phyloP scores from a whole-genome alignment of 352 stramenopile species.

The Aphanomyces cochlioides region DNA sequence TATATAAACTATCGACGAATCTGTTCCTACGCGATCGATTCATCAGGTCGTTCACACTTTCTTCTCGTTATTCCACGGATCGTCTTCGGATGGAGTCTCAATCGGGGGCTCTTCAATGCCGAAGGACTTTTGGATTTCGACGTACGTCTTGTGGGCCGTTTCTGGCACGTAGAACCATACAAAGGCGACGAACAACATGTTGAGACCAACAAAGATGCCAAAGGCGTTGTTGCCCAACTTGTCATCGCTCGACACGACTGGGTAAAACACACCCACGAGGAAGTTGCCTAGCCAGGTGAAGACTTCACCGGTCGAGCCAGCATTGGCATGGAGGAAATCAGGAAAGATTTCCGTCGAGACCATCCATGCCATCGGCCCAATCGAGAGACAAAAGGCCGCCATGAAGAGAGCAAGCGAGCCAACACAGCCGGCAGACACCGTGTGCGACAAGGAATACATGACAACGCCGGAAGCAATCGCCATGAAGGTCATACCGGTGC shows the following conservation, averaged over 20 bases:
- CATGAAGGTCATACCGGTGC: constrained; percentile 50
- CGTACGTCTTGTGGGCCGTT: constrained; percentile 52
- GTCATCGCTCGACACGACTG: constrained; percentile 40
- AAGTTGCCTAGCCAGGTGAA: constrained; percentile 57
- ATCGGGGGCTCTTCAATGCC: constrained; percentile 19
- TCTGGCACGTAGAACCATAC: constrained; percentile 48
- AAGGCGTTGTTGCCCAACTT: constrained; percentile 43
- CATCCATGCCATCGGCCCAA: constrained; percentile 53
- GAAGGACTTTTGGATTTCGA: constrained; percentile 55
- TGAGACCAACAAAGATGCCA: constrained; percentile 42
- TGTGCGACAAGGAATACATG: constrained; percentile 38
- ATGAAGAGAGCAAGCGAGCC: constrained; percentile 51
- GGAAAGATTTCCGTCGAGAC: constrained; percentile 57
- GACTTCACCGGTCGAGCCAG: constrained; percentile 45
- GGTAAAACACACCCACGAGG: constrained; percentile 52
- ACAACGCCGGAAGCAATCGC: constrained; percentile 46
- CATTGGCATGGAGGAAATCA: constrained; percentile 45
- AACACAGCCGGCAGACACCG: constrained; percentile 41
- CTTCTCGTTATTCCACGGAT: neutral
- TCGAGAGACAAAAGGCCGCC: constrained; percentile 42
- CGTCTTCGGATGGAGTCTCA: neutral
- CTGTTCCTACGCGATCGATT: neutral
- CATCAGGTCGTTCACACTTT: neutral
- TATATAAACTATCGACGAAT: neutral
- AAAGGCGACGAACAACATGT: constrained; percentile 55